Conservation (phyloP, 495 filamentous ascomycete species). For the Lepidopterella palustris region DNA sequence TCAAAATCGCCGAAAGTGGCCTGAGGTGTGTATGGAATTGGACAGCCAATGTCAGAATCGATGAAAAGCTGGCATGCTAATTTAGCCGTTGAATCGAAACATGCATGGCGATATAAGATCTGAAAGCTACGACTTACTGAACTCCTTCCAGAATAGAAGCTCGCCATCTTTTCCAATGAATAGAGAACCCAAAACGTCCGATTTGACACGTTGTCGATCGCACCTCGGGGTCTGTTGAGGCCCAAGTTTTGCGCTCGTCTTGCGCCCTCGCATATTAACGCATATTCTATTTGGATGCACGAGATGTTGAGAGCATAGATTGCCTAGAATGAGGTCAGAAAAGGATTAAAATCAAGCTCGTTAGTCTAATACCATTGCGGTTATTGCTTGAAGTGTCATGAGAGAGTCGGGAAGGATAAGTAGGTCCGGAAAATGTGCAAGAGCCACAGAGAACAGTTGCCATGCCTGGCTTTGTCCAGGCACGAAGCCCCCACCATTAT, state of each 20-base stretch:
- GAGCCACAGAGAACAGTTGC: constrained; percentile 32
- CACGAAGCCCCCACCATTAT: constrained; percentile 33
- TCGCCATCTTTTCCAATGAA: constrained; percentile 33
- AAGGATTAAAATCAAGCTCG: constrained; percentile 16
- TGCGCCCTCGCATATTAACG: constrained; percentile 33
- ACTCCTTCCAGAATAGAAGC: constrained; percentile 30
- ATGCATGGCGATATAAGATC: no score
- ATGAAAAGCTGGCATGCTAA: background rate
- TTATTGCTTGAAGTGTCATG: constrained; percentile 29
- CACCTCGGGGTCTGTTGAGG: constrained; percentile 20
- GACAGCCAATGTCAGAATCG: constrained; percentile 35
- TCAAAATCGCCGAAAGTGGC: constrained; percentile 31
- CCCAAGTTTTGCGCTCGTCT: constrained; percentile 32
- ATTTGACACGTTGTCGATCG: constrained; percentile 11
- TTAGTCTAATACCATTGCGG: constrained; percentile 9
- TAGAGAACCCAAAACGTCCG: constrained; percentile 39
- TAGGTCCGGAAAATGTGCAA: constrained; percentile 29
- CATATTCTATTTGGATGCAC: constrained; percentile 35
- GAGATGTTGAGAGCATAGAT: constrained; percentile 28
- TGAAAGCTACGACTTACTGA: constrained; percentile 30
- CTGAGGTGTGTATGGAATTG: constrained; percentile 32
- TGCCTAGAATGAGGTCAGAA: background rate
- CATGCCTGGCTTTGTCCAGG: constrained; percentile 36
- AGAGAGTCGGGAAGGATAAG: constrained; percentile 26
- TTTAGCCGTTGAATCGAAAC: no score